Conservation (phyloP, 805 yeast species). For the Tetrapisispora fleetii region DNA sequence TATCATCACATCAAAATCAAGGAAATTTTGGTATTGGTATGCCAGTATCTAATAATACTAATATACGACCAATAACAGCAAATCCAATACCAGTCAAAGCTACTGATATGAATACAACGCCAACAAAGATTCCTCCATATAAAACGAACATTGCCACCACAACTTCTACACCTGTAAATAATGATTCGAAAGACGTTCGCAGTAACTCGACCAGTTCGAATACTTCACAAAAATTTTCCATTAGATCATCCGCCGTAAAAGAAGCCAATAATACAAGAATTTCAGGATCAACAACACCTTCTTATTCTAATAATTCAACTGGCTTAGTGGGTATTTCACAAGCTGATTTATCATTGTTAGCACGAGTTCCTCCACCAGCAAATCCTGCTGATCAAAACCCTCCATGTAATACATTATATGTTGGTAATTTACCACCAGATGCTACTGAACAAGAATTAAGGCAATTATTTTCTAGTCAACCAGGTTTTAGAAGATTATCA, state of each 20-base stretch:
- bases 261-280: background rate
- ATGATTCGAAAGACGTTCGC: background rate
- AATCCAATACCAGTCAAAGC: background rate
- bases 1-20: background rate
- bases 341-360: slow-evolving; percentile 60
- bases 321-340: slow-evolving; percentile 25
- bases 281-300: background rate
- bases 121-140: background rate
- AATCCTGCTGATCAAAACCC: slow-evolving; percentile 99
- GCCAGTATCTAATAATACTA: background rate
- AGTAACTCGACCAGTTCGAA: slow-evolving; percentile 29
- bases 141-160: background rate
- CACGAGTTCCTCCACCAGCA: slow-evolving; percentile 83
- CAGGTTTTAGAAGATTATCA: slow-evolving; percentile 86
- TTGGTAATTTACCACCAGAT: slow-evolving; percentile 97
- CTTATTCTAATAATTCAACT: background rate
- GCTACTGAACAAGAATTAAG: slow-evolving; percentile 90
- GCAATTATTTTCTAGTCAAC: slow-evolving; percentile 75
- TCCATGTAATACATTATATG: slow-evolving; percentile 94
- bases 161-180: slow-evolving; percentile 1
- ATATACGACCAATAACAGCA: background rate
- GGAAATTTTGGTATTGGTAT: background rate
- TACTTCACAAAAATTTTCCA: slow-evolving; percentile 36
- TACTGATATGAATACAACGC: background rate
- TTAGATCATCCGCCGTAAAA: background rate